phyloP scores from a whole-genome alignment of 495 filamentous ascomycete species.

The Neurospora discreta region DNA sequence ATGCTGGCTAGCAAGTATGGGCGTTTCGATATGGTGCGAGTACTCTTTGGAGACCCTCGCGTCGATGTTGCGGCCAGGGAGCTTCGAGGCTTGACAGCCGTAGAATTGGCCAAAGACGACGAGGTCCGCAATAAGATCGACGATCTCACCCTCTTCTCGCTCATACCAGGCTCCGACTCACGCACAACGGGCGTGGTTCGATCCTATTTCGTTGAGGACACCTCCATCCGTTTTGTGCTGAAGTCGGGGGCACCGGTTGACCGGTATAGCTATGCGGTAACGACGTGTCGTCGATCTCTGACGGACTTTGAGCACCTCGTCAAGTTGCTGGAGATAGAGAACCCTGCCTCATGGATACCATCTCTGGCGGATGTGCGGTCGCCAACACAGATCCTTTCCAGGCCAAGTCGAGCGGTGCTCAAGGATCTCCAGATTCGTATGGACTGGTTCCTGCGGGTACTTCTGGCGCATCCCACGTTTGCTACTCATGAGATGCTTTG shows the following conservation, averaged over 20 bases:
- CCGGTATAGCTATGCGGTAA: slow-evolving; percentile 70
- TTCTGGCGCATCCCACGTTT: slow-evolving; percentile 86
- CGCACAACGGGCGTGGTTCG: slow-evolving; percentile 87
- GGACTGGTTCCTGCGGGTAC: slow-evolving; percentile 74
- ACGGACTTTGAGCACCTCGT: slow-evolving; percentile 86
- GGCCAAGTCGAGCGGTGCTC: slow-evolving; percentile 76
- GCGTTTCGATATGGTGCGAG: slow-evolving; percentile 81
- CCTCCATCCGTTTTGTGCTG: slow-evolving; percentile 80
- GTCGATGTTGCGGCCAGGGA: slow-evolving; percentile 82
- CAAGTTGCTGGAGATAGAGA: slow-evolving; percentile 78
- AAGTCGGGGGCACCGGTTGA: slow-evolving; percentile 75
- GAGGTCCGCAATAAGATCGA: slow-evolving; percentile 95
- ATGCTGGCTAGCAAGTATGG: slow-evolving; percentile 99
- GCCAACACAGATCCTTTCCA: slow-evolving; percentile 85
- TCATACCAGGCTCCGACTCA: slow-evolving; percentile 57
- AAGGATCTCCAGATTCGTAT: slow-evolving; percentile 80
- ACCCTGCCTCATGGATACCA: slow-evolving; percentile 91
- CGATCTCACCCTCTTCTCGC: slow-evolving; percentile 77
- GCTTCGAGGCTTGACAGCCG: slow-evolving; percentile 79
- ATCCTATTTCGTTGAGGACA: slow-evolving; percentile 97
- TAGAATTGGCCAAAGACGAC: slow-evolving; percentile 96
- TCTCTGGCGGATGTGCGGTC: slow-evolving; percentile 66
- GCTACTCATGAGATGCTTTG: slow-evolving; percentile 94
- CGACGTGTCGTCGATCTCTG: slow-evolving; percentile 83
- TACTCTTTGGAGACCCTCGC: slow-evolving; percentile 73